phyloP scores from a whole-genome alignment of 441 rosid species.

The Erodium texanum region DNA sequence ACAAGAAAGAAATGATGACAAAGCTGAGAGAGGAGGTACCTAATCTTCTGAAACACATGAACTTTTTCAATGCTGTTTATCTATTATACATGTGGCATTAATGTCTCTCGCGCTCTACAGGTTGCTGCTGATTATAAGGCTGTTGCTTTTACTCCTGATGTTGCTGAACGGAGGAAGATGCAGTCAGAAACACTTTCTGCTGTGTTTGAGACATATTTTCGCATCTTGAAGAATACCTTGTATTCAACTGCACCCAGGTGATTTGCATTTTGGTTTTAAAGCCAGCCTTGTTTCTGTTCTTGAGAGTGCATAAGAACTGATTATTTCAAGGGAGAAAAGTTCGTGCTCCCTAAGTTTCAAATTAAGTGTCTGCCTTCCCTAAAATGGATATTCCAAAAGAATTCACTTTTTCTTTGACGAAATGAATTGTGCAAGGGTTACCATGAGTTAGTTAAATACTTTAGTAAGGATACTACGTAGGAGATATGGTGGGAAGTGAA shows the following conservation, averaged over 20 bases:
- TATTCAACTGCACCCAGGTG: conserved; percentile 46
- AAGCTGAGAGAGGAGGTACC: conserved; percentile 75
- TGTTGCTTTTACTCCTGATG: conserved; percentile 54
- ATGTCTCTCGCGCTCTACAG: conserved; percentile 32
- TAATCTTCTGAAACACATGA: conserved; percentile 1
- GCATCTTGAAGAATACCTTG: conserved; percentile 70
- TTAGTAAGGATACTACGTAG: no score
- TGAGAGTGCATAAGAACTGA: no score
- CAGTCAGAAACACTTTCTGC: conserved; percentile 76
- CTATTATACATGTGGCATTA: conserved; percentile 15
- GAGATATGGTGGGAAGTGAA: no score
- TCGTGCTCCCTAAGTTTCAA: no score
- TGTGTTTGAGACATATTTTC: conserved; percentile 85
- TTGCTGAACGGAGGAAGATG: conserved; percentile 54
- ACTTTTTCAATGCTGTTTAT: background rate
- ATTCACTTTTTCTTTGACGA: no score
- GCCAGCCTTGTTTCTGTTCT: no score
- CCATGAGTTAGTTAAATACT: no score
- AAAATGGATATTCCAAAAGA: no score
- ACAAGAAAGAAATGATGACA: conserved; percentile 50
- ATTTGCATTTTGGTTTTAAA: background rate
- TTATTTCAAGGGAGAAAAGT: no score
- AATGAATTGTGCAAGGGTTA: no score
- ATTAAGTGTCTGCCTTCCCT: no score
- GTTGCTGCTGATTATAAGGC: conserved; percentile 77